Evolutionary conservation across 306 rosid genomes (phyloP).

Genomic region (Begonia peltatifolia): DNA sequence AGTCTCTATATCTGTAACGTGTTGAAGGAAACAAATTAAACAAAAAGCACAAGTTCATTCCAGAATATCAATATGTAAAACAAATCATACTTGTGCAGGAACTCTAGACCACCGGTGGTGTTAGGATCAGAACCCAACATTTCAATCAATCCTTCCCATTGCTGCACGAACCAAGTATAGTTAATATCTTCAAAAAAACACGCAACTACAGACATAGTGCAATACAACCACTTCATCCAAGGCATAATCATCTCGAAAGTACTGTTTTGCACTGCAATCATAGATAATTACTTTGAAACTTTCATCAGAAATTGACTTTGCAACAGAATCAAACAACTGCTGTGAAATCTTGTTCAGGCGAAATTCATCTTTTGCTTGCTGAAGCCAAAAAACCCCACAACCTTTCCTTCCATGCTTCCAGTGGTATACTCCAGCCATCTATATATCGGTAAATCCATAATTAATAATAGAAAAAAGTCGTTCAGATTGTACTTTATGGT

Average conservation of each 20-base stretch:
- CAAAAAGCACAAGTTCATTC: no score
- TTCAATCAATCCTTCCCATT: conserved; percentile 95
- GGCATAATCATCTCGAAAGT: not conserved
- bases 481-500: not conserved
- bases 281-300: conserved; percentile 54
- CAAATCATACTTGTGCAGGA: conserved; percentile 66
- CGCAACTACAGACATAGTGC: not conserved
- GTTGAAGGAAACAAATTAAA: not conserved
- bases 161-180: conserved; percentile 29
- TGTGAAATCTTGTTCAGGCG: conserved; percentile 77
- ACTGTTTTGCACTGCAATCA: not conserved
- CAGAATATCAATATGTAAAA: not conserved
- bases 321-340: conserved; percentile 82
- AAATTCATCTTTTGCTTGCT: conserved; percentile 65
- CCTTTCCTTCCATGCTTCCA: conserved; percentile 97
- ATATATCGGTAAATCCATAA: conserved; percentile 7
- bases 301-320: conserved; percentile 86
- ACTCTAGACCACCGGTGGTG: conserved; percentile 82
- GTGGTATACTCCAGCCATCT: conserved; percentile 83
- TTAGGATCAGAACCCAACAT: conserved; percentile 83
- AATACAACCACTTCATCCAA: not conserved
- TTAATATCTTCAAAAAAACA: not conserved
- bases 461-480: not conserved
- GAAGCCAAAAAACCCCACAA: conserved; percentile 88
- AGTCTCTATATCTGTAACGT: conserved; percentile 69